A percentile compares a stretch with the other conserved stretches of the same genome.
These are phyloP conservation scores for Leucogyrophana mollusca DNA, from an alignment of 768 basidiomycete species.

Conservation along the genomic window DNA sequence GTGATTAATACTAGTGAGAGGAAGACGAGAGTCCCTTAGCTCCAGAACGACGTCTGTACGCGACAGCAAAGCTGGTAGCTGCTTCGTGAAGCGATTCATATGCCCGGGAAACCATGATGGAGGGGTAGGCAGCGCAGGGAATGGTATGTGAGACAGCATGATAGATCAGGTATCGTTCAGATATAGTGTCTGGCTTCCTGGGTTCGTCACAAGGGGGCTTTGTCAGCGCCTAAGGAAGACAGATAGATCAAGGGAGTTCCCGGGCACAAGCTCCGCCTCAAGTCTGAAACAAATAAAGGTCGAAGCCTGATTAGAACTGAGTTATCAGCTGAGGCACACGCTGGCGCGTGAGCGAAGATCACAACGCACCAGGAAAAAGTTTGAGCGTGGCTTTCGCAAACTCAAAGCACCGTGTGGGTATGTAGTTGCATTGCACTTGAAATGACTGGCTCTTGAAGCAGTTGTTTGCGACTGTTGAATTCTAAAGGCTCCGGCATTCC, in stretches of 20 bases:
- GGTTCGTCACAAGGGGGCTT: neutral
- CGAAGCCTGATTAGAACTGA: neutral
- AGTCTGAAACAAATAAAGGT: neutral
- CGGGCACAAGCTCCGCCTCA: slow-evolving; percentile 6
- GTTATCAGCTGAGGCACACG: neutral
- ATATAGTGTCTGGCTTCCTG: neutral
- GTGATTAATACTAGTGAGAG: slow-evolving; percentile 91
- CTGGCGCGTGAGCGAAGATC: neutral
- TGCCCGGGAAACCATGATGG: slow-evolving; percentile 97
- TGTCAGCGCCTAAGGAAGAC: neutral
- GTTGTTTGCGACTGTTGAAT: slow-evolving; percentile 25
- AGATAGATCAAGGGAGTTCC: neutral
- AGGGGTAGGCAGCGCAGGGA: slow-evolving; percentile 59
- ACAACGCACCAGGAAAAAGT: neutral
- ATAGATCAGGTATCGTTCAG: neutral
- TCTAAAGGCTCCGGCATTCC: slow-evolving; percentile 19
- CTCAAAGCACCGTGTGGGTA: no score
- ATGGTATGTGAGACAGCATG: slow-evolving; percentile 36
- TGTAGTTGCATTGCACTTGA: no score
- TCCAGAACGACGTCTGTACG: slow-evolving; percentile 92
- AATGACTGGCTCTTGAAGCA: neutral
- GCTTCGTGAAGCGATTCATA: slow-evolving; percentile 85
- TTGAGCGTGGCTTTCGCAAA: no score
- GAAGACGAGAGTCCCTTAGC: slow-evolving; percentile 88
- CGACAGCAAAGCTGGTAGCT: slow-evolving; percentile 72